phyloP scores from a whole-genome alignment of 257 asterid genomes.

The Rhazya stricta region DNA sequence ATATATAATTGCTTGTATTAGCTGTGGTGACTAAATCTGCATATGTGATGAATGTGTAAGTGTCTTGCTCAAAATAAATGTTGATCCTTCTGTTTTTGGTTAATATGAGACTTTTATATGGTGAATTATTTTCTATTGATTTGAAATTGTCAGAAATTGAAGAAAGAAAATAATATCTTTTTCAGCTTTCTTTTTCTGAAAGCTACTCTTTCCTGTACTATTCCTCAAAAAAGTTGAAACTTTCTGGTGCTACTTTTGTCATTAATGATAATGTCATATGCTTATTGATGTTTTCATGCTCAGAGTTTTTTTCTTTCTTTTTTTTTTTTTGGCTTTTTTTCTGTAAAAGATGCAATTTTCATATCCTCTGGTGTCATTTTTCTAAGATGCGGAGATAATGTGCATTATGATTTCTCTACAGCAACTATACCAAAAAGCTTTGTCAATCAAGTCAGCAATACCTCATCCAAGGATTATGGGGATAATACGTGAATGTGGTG shows the following conservation, averaged over 20 bases:
- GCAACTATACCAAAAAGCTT: slow-evolving; percentile 86
- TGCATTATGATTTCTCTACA: slow-evolving; percentile 27
- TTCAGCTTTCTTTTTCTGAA: not conserved
- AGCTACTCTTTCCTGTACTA: not conserved
- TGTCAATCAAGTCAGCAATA: slow-evolving; percentile 93
- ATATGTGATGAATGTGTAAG: not conserved
- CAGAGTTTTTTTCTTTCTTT: not conserved
- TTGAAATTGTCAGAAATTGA: not conserved
- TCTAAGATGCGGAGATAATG: slow-evolving; percentile 1
- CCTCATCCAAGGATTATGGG: slow-evolving; percentile 99
- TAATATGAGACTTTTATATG: not conserved
- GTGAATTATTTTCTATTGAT: not conserved
- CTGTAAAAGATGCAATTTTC: not conserved
- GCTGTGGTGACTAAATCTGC: not conserved
- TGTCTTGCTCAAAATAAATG: not conserved
- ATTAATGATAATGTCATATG: not conserved
- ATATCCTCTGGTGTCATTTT: not conserved
- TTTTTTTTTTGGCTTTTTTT: no score
- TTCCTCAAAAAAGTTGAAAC: not conserved
- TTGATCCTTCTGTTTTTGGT: not conserved
- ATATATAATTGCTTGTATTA: not conserved
- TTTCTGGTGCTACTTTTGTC: not conserved
- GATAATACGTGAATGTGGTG: slow-evolving; percentile 98
- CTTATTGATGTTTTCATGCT: not conserved
- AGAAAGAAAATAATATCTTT: not conserved